Percentiles rank a stretch among this genome's conserved stretches.
Evolutionary conservation across 2,329 filamentous ascomycete species (phyloP).

Genomic region (Verticillium nonalfalfae): DNA sequence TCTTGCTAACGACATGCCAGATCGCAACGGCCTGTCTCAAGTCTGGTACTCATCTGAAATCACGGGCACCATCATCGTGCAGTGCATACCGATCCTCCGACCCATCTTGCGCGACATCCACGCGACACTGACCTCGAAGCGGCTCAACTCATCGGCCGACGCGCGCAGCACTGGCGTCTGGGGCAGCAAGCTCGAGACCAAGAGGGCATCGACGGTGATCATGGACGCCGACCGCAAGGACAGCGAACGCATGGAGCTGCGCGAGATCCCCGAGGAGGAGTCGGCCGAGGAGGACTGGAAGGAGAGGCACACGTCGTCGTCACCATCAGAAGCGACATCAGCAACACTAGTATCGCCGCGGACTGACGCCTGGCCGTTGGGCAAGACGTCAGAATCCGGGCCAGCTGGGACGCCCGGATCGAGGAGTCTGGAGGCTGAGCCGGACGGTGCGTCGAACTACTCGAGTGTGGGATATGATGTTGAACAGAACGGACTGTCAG

Average conservation of each 20-base stretch:
- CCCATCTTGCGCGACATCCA: conserved; percentile 28
- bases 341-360: not conserved
- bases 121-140: conserved; percentile 11
- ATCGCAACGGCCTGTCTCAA: conserved; percentile 36
- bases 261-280: conserved; percentile 10
- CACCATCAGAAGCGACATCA: not conserved
- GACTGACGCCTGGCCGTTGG: not conserved
- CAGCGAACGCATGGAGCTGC: conserved; percentile 10
- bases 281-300: not conserved
- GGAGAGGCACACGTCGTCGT: not conserved
- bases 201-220: conserved; percentile 4
- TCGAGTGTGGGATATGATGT: not conserved
- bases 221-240: conserved; percentile 3
- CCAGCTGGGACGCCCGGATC: not conserved
- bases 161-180: conserved; percentile 7
- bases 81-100: conserved; percentile 45
- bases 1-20: conserved; percentile 9
- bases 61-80: conserved; percentile 47
- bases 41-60: conserved; percentile 46
- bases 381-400: not conserved
- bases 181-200: conserved; percentile 8
- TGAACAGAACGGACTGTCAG: not conserved
- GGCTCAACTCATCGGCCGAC: conserved; percentile 8
- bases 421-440: not conserved
- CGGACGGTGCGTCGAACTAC: not conserved